These are phyloP conservation scores for Xerocomellus amylosporus DNA, from an alignment of 768 basidiomycete species.

Conservation along the genomic window DNA sequence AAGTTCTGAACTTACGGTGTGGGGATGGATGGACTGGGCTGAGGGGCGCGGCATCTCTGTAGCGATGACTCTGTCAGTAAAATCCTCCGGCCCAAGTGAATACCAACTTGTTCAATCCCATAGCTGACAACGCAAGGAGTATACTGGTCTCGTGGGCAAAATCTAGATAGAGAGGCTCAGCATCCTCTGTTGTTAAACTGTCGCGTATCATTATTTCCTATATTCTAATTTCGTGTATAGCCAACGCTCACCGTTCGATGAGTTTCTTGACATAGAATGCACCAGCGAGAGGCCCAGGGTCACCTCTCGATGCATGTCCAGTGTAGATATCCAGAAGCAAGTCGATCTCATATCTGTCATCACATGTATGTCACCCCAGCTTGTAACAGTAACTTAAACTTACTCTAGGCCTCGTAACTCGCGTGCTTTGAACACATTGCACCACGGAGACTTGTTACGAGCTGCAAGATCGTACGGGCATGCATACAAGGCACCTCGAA, in stretches of 20 bases:
- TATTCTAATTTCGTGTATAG: background rate
- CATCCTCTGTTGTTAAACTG: conserved; percentile 34
- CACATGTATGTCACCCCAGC: background rate
- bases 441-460: conserved; percentile 38
- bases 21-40: conserved; percentile 22
- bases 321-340: conserved; percentile 33
- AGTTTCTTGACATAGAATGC: conserved; percentile 39
- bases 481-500: conserved; percentile 41
- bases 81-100: background rate
- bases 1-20: conserved; percentile 36
- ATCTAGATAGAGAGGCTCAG: conserved; percentile 37
- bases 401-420: conserved; percentile 40
- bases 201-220: background rate
- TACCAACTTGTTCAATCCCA: conserved; percentile 37
- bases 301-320: conserved; percentile 29
- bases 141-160: conserved; percentile 42
- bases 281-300: conserved; percentile 36
- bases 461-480: conserved; percentile 43
- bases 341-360: conserved; percentile 37
- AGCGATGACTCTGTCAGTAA: background rate
- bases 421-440: conserved; percentile 33
- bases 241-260: conserved; percentile 33
- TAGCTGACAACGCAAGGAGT: conserved; percentile 36
- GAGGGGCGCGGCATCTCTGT: conserved; percentile 35
- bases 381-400: conserved; percentile 2